Evolutionary conservation across 768 basidiomycete species (phyloP), one percentile per base, ranked within the genome.

Genomic region (Suillus subaureus): DNA sequence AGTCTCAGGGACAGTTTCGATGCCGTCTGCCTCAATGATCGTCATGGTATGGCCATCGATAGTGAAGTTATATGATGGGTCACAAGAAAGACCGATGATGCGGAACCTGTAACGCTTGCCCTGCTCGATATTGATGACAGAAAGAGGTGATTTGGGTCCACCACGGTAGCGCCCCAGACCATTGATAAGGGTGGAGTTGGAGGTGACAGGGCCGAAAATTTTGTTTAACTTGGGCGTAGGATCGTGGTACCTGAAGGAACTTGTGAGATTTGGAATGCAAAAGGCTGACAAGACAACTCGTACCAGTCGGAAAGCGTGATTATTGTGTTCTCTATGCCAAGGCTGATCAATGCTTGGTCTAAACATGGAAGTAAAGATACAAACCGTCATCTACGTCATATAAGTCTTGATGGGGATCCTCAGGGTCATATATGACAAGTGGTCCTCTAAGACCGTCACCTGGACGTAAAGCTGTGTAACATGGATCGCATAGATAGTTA

Each of bases 311-410:
- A 74, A 23, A 84, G 71, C 1, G 78, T 79, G 49, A 84, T 78
- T 35, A 84, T 61, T 4, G 83, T 84, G n/a, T 60, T 70, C 47
- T 80, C 83, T 82, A 52, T 16, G 21, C 54, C 39, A 55, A 37
- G 16, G 12, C 61, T 49, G 21, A 52, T 71, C 15, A 70, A 51
- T 3, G 18, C 8, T 40, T 18, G 6, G 26, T 21, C 7, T 31
- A 6, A 21, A 16, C 2, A 60, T 60, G 8, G 63, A 62, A 51
- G 43, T 12, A 57, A 58, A 42, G 37, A 31, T 23, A 66, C 68
- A 49, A 33, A 82, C 83, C 82, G 69, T 85, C 77, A 63, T 84
- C 83, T 15, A 83, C 73, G 64, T 84, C 83, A 66, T 85, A 84
- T 21, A 84, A 63, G 13, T 69, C 42, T 2, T 63, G 69, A 61